A percentile compares a stretch with the other conserved stretches of the same genome.
These are phyloP conservation scores for Pleurotus tuoliensis DNA, from an alignment of 768 basidiomycete genomes.

Conservation along the genomic window DNA sequence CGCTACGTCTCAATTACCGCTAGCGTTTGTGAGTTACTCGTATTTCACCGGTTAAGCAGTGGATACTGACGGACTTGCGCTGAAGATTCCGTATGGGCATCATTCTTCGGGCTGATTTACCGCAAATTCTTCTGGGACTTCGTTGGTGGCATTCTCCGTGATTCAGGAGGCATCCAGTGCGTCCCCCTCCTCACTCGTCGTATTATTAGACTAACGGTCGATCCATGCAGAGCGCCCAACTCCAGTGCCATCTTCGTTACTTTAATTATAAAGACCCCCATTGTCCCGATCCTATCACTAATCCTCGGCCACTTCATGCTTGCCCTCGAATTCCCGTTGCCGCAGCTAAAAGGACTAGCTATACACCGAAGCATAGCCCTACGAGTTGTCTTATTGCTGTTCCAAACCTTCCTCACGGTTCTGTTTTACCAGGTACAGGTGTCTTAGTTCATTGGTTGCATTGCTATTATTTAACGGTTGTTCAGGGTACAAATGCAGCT, in stretches of 20 bases:
- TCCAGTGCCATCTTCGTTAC: conserved; percentile 60
- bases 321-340: conserved; percentile 70
- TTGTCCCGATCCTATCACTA: conserved; percentile 70
- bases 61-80: conserved; percentile 7
- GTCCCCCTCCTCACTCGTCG: conserved; percentile 21
- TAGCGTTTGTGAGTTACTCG: conserved; percentile 58
- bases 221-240: conserved; percentile 48
- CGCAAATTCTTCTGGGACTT: conserved; percentile 99
- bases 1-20: conserved; percentile 67
- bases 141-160: conserved; percentile 72
- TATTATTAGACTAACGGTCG: neutral
- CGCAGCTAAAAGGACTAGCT: conserved; percentile 46
- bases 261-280: conserved; percentile 73
- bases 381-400: conserved; percentile 57
- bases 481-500: conserved; percentile 78
- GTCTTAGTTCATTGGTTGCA: neutral
- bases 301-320: conserved; percentile 55
- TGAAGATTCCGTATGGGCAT: conserved; percentile 75
- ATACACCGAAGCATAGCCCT: conserved; percentile 65
- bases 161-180: conserved; percentile 78
- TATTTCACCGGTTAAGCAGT: neutral
- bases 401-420: conserved; percentile 59
- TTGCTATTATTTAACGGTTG: neutral
- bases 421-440: conserved; percentile 74
- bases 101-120: conserved; percentile 76